A percentile compares a stretch with the other conserved stretches of the same genome.
Evolutionary conservation across 768 basidiomycete species (phyloP).

Genomic region (Leccinum uliginosum): DNA sequence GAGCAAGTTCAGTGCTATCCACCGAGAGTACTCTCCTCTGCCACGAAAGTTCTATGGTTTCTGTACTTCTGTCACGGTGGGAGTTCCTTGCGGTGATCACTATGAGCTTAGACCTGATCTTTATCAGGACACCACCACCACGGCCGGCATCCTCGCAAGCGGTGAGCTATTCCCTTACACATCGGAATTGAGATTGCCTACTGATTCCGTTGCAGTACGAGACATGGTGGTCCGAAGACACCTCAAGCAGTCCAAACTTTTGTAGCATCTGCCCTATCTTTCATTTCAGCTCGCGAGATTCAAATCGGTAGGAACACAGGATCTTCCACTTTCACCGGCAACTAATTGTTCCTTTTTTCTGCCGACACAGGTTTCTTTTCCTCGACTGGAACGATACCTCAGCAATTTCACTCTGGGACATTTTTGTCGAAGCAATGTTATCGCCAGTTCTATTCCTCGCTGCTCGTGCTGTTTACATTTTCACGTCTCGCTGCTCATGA

Average conservation of each 20-base stretch:
- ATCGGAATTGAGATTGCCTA: neutral
- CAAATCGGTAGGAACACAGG: slow-evolving; percentile 7
- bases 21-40: slow-evolving; percentile 68
- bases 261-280: slow-evolving; percentile 33
- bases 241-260: slow-evolving; percentile 65
- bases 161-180: slow-evolving; percentile 39
- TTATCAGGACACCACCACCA: slow-evolving; percentile 62
- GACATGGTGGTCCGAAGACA: slow-evolving; percentile 83
- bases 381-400: slow-evolving; percentile 1
- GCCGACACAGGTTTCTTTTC: slow-evolving; percentile 3
- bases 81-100: neutral
- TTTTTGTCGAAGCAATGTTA: slow-evolving; percentile 12
- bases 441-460: slow-evolving; percentile 10
- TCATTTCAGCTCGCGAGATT: neutral
- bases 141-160: slow-evolving; percentile 71
- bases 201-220: slow-evolving; percentile 44
- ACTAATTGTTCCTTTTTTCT: slow-evolving; percentile 2
- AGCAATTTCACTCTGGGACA: slow-evolving; percentile 5
- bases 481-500: slow-evolving; percentile 4
- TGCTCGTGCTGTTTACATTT: slow-evolving; percentile 5
- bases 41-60: slow-evolving; percentile 77
- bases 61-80: slow-evolving; percentile 71
- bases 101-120: neutral
- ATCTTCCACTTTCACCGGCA: neutral
- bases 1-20: slow-evolving; percentile 71